Conservation (phyloP, 305 asterid species). For the Fraxinus latifolia region DNA sequence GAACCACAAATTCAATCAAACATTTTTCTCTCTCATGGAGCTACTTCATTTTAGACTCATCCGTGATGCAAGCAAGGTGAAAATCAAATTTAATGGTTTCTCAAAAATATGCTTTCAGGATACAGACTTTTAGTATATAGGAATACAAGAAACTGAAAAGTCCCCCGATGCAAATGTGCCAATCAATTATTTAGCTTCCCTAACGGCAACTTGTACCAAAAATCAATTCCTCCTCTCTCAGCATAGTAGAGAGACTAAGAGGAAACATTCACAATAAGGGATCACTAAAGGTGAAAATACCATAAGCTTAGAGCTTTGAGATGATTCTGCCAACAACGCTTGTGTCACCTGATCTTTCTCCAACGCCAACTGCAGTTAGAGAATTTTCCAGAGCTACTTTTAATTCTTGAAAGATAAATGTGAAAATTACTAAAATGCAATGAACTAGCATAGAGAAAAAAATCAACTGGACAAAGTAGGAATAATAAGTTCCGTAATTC, state of each 20-base stretch:
- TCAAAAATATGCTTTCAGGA: not conserved
- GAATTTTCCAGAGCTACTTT: conserved; percentile 12
- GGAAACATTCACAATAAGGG: not conserved
- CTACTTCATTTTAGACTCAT: not conserved
- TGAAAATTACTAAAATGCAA: not conserved
- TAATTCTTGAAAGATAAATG: conserved; percentile 23
- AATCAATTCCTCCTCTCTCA: not conserved
- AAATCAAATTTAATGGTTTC: not conserved
- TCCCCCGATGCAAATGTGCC: not conserved
- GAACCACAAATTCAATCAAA: not conserved
- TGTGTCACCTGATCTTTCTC: conserved; percentile 83
- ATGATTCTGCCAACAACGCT: conserved; percentile 78
- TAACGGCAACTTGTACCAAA: not conserved
- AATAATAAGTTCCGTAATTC: conserved; percentile 17
- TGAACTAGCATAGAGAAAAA: not conserved
- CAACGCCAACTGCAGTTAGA: conserved; percentile 65
- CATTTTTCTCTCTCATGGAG: not conserved
- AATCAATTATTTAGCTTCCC: not conserved
- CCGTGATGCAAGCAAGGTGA: not conserved
- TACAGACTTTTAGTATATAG: not conserved
- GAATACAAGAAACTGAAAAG: not conserved
- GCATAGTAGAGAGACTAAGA: not conserved
- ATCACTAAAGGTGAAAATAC: conserved; percentile 32
- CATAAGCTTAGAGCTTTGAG: conserved; percentile 68
- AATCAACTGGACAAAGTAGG: conserved; percentile 10